Percentiles rank a stretch among this genome's conserved stretches.
Evolutionary conservation across 2,329 filamentous ascomycete genomes (phyloP).

Genomic region (Sarocladiaceae sp.): DNA sequence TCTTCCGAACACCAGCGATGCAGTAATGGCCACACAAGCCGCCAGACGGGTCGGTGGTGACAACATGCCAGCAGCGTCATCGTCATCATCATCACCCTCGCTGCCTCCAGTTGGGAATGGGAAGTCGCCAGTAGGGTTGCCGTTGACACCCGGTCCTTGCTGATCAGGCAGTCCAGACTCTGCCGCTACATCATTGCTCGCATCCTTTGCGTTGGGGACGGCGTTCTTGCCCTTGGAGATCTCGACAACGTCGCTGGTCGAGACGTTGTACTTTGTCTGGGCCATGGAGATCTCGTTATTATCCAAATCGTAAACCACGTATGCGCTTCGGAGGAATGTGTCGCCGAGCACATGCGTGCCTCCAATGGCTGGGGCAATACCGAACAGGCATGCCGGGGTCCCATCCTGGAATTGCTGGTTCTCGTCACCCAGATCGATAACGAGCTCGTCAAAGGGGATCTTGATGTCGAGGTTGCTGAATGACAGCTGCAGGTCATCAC

Average conservation of each 20-base stretch:
- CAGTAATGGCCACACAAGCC: background rate
- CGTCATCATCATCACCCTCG: background rate
- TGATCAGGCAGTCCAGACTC: constrained; percentile 32
- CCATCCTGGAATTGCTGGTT: constrained; percentile 48
- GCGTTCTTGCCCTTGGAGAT: constrained; percentile 42
- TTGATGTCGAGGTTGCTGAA: constrained; percentile 49
- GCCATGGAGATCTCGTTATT: constrained; percentile 68
- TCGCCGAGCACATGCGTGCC: constrained; percentile 62
- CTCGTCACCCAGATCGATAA: constrained; percentile 44
- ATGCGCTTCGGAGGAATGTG: constrained; percentile 68
- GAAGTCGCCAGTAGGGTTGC: background rate
- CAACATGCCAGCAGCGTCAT: constrained; percentile 3
- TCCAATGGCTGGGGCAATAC: constrained; percentile 52
- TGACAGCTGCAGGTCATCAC: constrained; percentile 39
- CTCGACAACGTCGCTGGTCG: constrained; percentile 41
- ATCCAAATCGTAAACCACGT: constrained; percentile 67
- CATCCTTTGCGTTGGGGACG: constrained; percentile 49
- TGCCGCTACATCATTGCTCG: constrained; percentile 42
- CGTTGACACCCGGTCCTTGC: background rate
- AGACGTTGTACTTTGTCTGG: constrained; percentile 56
- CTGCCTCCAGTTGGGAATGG: background rate
- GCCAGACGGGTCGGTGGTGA: background rate
- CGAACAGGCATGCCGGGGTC: constrained; percentile 55
- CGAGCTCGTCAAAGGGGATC: constrained; percentile 53
- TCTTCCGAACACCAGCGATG: background rate